Evolutionary conservation across 768 basidiomycete species (phyloP), one percentile per base, ranked within the genome.

Genomic region (Hortiboletus flavorubellus): DNA sequence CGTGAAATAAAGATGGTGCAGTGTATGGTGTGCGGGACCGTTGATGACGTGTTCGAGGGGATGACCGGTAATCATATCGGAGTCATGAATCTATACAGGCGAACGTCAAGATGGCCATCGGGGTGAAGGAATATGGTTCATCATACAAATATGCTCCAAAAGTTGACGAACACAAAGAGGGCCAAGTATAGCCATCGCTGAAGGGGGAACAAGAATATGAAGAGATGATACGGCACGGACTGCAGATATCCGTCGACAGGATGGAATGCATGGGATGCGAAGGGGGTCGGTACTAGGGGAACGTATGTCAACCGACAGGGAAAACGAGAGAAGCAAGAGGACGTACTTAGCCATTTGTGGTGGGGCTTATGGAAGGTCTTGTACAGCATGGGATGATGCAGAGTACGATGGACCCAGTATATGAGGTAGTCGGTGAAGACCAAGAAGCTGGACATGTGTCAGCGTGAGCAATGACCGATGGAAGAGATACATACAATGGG

Each of bases 201-300:
- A 10, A 98, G 71, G 1, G 97, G 97, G 76, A 98, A 92, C 41
- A 96, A 16, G 76, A 87, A 91, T 61, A 91, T 79, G 76, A 94
- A 94, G 58, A 95, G 64, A 72, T 99, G 97, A 68, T 98, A 98
- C 2, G 97, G 97, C 5, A 98, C 72, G 10, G 93, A 95, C 75
- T 99, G 97, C 29, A 86, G 68, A 69, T 91, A 98, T 2, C 97
- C 97, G 70, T 99, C 97, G 21, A 98, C 73, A 0, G 92, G 92
- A 72, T 99, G 93, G 84, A 99, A 99, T 0, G 97, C 97, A 68
- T 98, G 90, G 23, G 96, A 96, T 33, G 97, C 91, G 65, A 92
- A 99, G 0, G 97, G 97, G 0, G 97, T 97, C 5, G 97, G 95
- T 56, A 99, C 94, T 97, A 53, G 65, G 1, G 0, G 18, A 46